Evolutionary conservation across 2,329 filamentous ascomycete species (phyloP).

Genomic region (Ophiosphaerella narmari): DNA sequence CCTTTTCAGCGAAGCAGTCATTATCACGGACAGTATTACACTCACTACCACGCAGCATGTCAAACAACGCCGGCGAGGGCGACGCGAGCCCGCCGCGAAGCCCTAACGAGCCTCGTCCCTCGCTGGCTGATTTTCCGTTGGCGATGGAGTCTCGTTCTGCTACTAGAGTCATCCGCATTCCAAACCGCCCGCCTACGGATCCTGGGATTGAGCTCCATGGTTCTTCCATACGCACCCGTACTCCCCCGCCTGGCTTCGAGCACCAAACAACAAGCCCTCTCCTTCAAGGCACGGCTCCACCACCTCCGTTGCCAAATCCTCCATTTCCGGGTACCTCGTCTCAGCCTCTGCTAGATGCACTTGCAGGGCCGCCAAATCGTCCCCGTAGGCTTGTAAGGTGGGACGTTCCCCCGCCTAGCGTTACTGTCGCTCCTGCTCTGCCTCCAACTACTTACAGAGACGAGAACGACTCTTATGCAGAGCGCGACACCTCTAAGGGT

Average conservation of each 20-base stretch:
- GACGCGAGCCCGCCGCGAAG: not conserved
- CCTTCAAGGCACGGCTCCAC: too few species aligned
- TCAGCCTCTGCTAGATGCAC: too few species aligned
- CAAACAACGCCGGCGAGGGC: slow-evolving; percentile 2
- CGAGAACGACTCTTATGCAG: slow-evolving; percentile 16
- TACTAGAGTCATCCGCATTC: not conserved
- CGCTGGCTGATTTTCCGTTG: not conserved
- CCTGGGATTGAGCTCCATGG: too few species aligned
- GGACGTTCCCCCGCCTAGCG: slow-evolving; percentile 2
- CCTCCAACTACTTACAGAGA: slow-evolving; percentile 22
- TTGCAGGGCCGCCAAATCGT: not conserved
- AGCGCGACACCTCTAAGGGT: slow-evolving; percentile 14
- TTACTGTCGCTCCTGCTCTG: slow-evolving; percentile 14
- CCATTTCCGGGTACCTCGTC: too few species aligned
- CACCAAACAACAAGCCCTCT: too few species aligned
- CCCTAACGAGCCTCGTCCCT: too few species aligned
- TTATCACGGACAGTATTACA: slow-evolving; percentile 4
- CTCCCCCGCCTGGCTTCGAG: too few species aligned
- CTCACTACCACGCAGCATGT: slow-evolving; percentile 11
- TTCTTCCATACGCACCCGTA: too few species aligned
- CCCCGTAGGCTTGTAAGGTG: not conserved
- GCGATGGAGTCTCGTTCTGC: not conserved
- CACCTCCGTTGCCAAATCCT: too few species aligned
- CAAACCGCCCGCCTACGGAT: too few species aligned
- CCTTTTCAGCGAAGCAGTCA: slow-evolving; percentile 7